Base-by-base conservation (phyloP, 2,329 filamentous ascomycete genomes). In the Pseudogymnoascus sp. region DNA sequence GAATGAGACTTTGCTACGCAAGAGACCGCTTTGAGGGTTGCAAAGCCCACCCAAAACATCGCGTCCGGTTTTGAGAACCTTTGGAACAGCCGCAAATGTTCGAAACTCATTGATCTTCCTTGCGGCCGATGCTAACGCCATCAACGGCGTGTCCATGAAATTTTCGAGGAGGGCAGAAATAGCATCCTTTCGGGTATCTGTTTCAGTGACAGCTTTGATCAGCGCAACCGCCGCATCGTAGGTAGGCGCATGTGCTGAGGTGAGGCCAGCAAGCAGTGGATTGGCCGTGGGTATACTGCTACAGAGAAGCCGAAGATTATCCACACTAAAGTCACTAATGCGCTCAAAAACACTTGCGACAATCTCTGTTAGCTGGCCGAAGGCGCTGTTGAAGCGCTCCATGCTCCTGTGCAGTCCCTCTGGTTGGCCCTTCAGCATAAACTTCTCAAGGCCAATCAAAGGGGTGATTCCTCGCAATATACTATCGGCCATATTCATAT, bases 161-260 rank as follows among this genome's bases (percentile, higher is more conserved):
- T 73, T 67, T 41, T 75, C 70, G 2, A 82, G 68, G 63, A 82
- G 69, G 63, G 71, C 74, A 8, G 70, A 70, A n/a, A 82, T 70
- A 5, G 79, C 79, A 12, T 80, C 79, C 35, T 74, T 72, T 57
- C 81, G 78, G 18, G 74, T 75, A 33, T 76, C 70, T 71, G 95
- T 84, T 7, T 82, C 82, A 34, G 89, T 94, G 67, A 92, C 82
- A 34, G 84, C 84, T 72, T 96, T 96, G 64, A 97, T 81, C 26
- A 97, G 76, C 65, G 91, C 88, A 5, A 92, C 82, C 1, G 89
- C 86, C 13, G 89, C 87, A 69, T 92, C 86, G 63, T 90, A 90
- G 33, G 94, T 85, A 61, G 85, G 81, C 60, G 88, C 78, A 65
- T 95, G 86, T 13, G 90, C 89, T 41, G 91, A 91, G 60, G 96